phyloP scores from a whole-genome alignment of 2,329 filamentous ascomycete species.

The Fusarium floridanum region DNA sequence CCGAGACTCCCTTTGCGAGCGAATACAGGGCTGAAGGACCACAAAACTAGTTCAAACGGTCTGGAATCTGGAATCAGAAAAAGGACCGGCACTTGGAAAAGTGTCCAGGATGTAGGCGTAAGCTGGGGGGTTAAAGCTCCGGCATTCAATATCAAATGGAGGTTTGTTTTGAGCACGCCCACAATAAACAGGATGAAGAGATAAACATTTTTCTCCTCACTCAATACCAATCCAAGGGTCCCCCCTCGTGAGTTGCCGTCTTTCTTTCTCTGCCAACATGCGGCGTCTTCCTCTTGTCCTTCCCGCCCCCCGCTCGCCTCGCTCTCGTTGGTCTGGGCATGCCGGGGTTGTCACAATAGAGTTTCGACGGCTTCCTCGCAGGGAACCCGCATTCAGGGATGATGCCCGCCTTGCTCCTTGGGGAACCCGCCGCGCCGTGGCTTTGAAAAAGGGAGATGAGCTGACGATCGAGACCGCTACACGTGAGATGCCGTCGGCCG shows the following conservation, averaged over 20 bases:
- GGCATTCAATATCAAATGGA: not conserved
- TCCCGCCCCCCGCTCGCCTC: not conserved
- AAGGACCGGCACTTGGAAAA: not conserved
- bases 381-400: constrained; percentile 8
- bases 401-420: constrained; percentile 28
- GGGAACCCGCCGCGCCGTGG: constrained; percentile 41
- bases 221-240: not conserved
- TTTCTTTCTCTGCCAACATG: not conserved
- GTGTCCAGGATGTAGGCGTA: not conserved
- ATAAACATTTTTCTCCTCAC: not conserved
- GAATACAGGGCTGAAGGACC: constrained; percentile 23
- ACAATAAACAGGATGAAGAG: not conserved
- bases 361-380: constrained; percentile 31
- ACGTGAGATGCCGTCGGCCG: constrained; percentile 40
- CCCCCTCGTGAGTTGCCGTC: not conserved
- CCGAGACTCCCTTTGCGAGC: not conserved
- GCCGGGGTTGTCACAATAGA: constrained; percentile 31
- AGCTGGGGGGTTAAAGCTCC: not conserved
- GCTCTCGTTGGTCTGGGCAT: constrained; percentile 16
- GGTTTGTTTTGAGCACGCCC: not conserved
- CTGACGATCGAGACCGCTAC: not conserved
- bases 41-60: not conserved
- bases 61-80: not conserved
- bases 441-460: not conserved
- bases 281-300: not conserved